Evolutionary conservation across 768 basidiomycete species (phyloP), one percentile per base, ranked within the genome.

Genomic region (Naganishia vaughanmartiniae): DNA sequence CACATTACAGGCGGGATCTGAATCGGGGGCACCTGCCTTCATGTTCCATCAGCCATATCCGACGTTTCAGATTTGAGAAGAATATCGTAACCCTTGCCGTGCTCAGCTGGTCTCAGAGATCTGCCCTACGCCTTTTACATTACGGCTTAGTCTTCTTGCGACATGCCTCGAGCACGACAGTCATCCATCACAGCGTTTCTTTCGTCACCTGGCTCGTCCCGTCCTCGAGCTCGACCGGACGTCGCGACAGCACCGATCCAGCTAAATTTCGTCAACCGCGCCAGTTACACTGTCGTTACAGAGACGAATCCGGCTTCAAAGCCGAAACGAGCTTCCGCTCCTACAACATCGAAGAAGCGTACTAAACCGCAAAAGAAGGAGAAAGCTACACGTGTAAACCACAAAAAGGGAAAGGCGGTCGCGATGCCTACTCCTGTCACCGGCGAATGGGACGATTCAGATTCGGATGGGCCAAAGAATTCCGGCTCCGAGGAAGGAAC

Each of bases 201-300:
- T 4, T n/a, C 48, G n/a, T 51, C 48, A n/a, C 48, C 48, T 51
- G 48, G 48, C 24, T 51, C 48, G n/a, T 51, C 48, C 48, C 48
- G 48, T n/a, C 3, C 6, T 51, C 48, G 48, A n/a, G 24, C 48
- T 51, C 48, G 48, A n/a, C 48, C 48, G 12, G 48, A n/a, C 48
- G 4, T n/a, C 24, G 24, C 48, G 4, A 26, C 48, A 7, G 48
- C 48, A 24, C 57, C 57, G 30, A 58, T 58, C 24, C 57, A 58
- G 57, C 57, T 58, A 4, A 58, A 58, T 36, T 58, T 58, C 34
- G 57, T 58, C 28, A 36, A 58, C 39, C 57, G 17, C 30, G 34
- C n/a, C 15, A 39, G 34, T 58, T 58, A 58, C 39, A 58, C 57
- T 15, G 57, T 58, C n/a, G 36, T 36, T 24, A 39, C 34, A 19